These are phyloP conservation scores for Penicillium freii DNA, from an alignment of 2,329 filamentous ascomycete species.

Conservation along the genomic window DNA sequence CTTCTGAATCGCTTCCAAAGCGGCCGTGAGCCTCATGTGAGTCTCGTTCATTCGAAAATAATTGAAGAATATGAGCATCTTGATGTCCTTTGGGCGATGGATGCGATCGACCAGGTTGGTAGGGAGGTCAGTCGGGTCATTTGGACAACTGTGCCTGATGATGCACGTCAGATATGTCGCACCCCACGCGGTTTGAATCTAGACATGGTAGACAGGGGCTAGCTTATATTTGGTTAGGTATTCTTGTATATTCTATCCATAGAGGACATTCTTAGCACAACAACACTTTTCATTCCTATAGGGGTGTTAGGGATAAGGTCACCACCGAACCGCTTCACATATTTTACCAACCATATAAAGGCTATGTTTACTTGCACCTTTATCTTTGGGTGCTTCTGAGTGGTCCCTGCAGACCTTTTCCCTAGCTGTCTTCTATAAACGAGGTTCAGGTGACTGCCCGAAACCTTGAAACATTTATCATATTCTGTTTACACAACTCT, in stretches of 20 bases:
- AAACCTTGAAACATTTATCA: neutral
- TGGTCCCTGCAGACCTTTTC: neutral
- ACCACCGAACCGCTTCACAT: neutral
- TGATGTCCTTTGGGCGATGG: conserved; percentile 93
- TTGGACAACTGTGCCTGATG: conserved; percentile 68
- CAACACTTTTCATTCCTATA: neutral
- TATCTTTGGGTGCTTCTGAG: neutral
- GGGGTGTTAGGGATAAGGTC: neutral
- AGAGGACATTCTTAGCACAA: neutral
- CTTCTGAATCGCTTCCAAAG: conserved; percentile 71
- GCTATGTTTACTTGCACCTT: neutral
- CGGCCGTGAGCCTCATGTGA: conserved; percentile 76
- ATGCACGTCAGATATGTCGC: conserved; percentile 59
- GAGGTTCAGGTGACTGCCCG: neutral
- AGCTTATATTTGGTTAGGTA: neutral
- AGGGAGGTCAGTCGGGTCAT: conserved; percentile 75
- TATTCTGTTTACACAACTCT: neutral
- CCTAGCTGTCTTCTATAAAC: neutral
- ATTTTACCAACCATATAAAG: neutral
- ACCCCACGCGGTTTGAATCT: conserved; percentile 54
- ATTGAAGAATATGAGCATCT: conserved; percentile 90
- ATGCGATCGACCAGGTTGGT: conserved; percentile 78
- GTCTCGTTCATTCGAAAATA: conserved; percentile 75
- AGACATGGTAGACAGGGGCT: neutral
- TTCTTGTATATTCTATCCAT: neutral